Conservation (phyloP, 1,284 basidiomycete species). For the Malassezia slooffiae region DNA sequence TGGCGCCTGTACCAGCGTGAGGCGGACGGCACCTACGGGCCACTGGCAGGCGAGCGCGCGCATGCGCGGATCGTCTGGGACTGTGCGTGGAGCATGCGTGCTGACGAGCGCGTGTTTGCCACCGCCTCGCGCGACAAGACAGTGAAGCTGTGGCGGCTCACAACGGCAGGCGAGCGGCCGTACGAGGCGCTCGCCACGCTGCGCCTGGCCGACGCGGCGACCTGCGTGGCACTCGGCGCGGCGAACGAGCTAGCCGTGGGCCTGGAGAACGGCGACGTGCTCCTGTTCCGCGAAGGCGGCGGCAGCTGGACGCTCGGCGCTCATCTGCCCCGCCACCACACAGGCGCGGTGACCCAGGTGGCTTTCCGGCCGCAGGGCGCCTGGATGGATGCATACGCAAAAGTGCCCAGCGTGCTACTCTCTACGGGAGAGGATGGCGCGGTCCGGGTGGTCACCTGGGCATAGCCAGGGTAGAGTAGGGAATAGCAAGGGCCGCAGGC, state of each 20-base stretch:
- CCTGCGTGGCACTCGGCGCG: constrained; percentile 21
- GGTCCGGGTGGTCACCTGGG: constrained; percentile 19
- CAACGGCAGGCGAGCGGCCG: constrained; percentile 12
- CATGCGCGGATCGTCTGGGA: constrained; percentile 95
- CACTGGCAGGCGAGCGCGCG: constrained; percentile 55
- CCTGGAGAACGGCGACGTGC: constrained; percentile 84
- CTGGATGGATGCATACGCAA: constrained; percentile 18
- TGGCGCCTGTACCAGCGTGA: constrained; percentile 68
- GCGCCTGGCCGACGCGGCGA: constrained; percentile 23
- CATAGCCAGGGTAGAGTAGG: not conserved
- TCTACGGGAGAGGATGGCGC: constrained; percentile 29
- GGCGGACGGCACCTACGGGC: constrained; percentile 14
- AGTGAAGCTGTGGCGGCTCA: constrained; percentile 49
- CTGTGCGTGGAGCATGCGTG: constrained; percentile 64
- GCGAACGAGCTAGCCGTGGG: constrained; percentile 64
- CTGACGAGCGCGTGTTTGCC: constrained; percentile 56
- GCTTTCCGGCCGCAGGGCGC: constrained; percentile 27
- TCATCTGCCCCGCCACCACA: constrained; percentile 21
- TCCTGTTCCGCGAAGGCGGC: constrained; percentile 52
- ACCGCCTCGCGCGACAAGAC: constrained; percentile 93
- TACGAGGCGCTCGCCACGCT: constrained; percentile 18
- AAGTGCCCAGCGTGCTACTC: constrained; percentile 16
- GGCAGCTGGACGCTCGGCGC: constrained; percentile 13
- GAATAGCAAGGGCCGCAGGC: not conserved
- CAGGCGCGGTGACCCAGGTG: constrained; percentile 32